phyloP scores from a whole-genome alignment of 345 rosid species.

The Firmiana major region DNA sequence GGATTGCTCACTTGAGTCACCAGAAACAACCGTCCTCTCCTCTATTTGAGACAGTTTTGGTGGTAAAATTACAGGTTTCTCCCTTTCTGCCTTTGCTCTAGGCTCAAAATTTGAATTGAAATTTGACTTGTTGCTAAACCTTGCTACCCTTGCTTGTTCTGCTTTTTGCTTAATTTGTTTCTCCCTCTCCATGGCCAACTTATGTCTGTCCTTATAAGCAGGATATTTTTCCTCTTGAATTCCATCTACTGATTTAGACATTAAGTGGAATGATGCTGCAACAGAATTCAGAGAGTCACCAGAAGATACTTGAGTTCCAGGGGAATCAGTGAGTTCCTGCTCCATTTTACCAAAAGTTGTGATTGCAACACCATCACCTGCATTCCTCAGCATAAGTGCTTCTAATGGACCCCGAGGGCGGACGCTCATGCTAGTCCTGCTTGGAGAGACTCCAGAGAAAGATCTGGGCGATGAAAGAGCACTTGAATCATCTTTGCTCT shows the following conservation, averaged over 20 bases:
- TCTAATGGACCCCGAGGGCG: conserved; percentile 82
- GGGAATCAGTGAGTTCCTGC: conserved; percentile 56
- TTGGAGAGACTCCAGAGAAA: conserved; percentile 66
- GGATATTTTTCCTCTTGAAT: conserved; percentile 84
- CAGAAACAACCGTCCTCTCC: conserved; percentile 49
- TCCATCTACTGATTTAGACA: conserved; percentile 86
- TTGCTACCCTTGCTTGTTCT: conserved; percentile 69
- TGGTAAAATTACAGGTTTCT: conserved; percentile 44
- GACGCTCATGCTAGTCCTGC: conserved; percentile 61
- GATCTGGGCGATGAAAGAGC: conserved; percentile 77
- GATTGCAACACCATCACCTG: conserved; percentile 73
- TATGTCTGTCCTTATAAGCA: conserved; percentile 88
- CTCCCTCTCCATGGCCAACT: conserved; percentile 87
- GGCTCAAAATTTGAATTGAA: conserved; percentile 28
- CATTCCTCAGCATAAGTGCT: conserved; percentile 81
- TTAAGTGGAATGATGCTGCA: conserved; percentile 72
- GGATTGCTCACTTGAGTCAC: conserved; percentile 48
- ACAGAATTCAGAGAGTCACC: conserved; percentile 60
- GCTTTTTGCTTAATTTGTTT: conserved; percentile 77
- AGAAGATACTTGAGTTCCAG: conserved; percentile 52
- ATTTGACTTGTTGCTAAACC: conserved; percentile 46
- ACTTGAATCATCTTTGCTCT: conserved; percentile 77
- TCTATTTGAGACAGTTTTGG: conserved; percentile 70
- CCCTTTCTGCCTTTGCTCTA: conserved; percentile 25
- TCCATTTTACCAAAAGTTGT: conserved; percentile 75